Base-by-base conservation (phyloP, 441 rosid species). In the Adansonia madagascariensis region DNA sequence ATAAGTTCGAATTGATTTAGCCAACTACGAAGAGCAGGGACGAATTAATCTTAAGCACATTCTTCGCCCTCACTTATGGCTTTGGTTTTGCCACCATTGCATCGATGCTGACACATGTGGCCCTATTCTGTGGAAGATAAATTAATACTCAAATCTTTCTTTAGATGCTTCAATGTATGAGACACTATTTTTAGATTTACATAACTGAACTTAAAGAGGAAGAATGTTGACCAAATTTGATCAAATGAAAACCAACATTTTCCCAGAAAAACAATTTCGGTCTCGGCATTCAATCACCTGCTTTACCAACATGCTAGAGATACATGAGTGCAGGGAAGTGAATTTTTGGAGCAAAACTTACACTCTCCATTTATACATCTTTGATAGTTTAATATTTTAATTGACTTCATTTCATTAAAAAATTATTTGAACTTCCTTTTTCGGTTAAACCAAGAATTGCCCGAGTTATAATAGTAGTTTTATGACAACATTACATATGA, bases 21-120 rank as follows among this genome's bases (percentile, higher is more conserved):
- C 60, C 0, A 86, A 87, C 86, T 92, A 94, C 39, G 79, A 79
- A 61, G 71, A 90, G 86, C 89, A 90, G 85, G 97, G 97, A 73
- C 85, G 92, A 53, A 92, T 94, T 18, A 82, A 94, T 78, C 79
- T n/a, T 92, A 67, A 94, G 98, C 86, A 85, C 79, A 87, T 88
- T 91, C 82, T 94, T 94, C 20, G 88, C 97, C 55, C 82, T 94
- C 61, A 84, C 80, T 24, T 94, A 92, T 62, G 98, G 98, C 6
- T 91, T 94, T 66, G 92, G 97, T 43, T 94, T 94, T 56, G 98
- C 98, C 14, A 87, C 94, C 66, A 89, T 94, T 80, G 95, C 97
- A 6, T 77, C 98, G 8, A 94, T 97, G 1, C 79, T 92, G 43
- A 89, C 94, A 22, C 98, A 94, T 61, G 98, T 94, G 61, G 97